Percentiles rank a stretch among this genome's conserved stretches.
These are phyloP conservation scores for Xylaria polymorpha DNA, from an alignment of 2,329 filamentous ascomycete species.

Conservation along the genomic window DNA sequence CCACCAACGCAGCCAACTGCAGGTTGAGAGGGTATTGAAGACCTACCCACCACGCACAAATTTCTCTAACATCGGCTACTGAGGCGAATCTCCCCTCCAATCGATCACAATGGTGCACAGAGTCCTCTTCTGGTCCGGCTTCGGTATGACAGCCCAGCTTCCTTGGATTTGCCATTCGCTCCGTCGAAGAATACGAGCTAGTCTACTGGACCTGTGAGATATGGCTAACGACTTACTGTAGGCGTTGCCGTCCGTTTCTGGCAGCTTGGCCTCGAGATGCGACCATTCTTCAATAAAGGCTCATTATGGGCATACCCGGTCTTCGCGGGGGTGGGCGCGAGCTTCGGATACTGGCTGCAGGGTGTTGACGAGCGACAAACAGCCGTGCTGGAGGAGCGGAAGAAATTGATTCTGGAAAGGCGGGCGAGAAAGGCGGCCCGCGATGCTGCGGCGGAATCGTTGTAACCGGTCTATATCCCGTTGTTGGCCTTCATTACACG, in stretches of 20 bases:
- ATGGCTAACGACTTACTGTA: slow-evolving; percentile 54
- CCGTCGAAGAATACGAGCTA: neutral
- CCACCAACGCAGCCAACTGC: slow-evolving; percentile 29
- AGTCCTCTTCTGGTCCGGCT: slow-evolving; percentile 87
- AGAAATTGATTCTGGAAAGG: slow-evolving; percentile 87
- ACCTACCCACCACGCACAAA: slow-evolving; percentile 27
- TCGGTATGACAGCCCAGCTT: slow-evolving; percentile 74
- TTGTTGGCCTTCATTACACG: slow-evolving; percentile 38
- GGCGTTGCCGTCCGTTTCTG: slow-evolving; percentile 92
- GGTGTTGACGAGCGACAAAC: slow-evolving; percentile 88
- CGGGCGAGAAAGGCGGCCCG: slow-evolving; percentile 79
- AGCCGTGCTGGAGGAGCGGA: slow-evolving; percentile 80
- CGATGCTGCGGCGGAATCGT: slow-evolving; percentile 58
- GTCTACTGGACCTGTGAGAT: neutral
- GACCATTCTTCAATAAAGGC: slow-evolving; percentile 86
- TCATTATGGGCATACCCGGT: slow-evolving; percentile 92
- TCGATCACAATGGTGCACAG: slow-evolving; percentile 66
- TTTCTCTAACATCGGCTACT: slow-evolving; percentile 37
- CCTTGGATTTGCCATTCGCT: slow-evolving; percentile 13
- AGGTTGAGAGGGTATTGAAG: slow-evolving; percentile 22
- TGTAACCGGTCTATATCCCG: slow-evolving; percentile 28
- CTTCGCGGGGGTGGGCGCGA: slow-evolving; percentile 85
- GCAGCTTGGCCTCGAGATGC: slow-evolving; percentile 99
- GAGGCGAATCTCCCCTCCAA: slow-evolving; percentile 42
- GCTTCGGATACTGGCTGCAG: slow-evolving; percentile 97